A percentile compares a stretch with the other conserved stretches of the same genome.
phyloP scores from a whole-genome alignment of 345 rosid species.

The Combretum micranthum region DNA sequence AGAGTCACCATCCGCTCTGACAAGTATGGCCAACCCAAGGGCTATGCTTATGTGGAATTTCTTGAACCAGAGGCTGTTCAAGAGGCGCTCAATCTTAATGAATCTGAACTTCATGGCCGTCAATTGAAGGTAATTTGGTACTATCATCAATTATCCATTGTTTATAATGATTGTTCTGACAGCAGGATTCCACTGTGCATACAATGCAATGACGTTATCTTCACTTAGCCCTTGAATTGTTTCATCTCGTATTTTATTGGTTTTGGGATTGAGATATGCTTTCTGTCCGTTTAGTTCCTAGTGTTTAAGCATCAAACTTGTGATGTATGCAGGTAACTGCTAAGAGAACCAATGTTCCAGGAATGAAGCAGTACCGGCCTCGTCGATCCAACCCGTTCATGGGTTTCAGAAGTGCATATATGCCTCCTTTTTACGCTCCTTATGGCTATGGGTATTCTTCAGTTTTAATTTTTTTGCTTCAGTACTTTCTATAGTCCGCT shows the following conservation, averaged over 20 bases:
- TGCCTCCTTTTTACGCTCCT: constrained; percentile 45
- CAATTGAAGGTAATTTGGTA: background rate
- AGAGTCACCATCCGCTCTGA: no score
- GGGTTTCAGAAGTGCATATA: constrained; percentile 29
- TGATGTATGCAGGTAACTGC: constrained; percentile 38
- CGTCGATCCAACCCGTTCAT: constrained; percentile 39
- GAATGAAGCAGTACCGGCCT: constrained; percentile 67
- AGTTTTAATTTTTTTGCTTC: background rate
- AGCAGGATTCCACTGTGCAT: background rate
- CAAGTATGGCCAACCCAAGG: constrained; percentile 30
- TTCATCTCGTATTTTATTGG: no score
- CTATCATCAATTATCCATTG: no score
- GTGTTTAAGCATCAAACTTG: background rate
- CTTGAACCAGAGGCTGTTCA: no score
- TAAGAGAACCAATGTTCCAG: constrained; percentile 65
- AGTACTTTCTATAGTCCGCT: background rate
- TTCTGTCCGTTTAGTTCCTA: background rate
- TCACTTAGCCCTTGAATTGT: no score
- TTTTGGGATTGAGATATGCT: background rate
- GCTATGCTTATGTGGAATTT: constrained; percentile 40
- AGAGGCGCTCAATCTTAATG: no score
- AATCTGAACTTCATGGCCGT: no score
- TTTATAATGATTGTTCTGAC: background rate
- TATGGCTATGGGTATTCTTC: constrained; percentile 59
- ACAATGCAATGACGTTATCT: background rate